These are phyloP conservation scores for Zygoascus ofunaensis DNA, from an alignment of 805 yeast species.

Conservation along the genomic window DNA sequence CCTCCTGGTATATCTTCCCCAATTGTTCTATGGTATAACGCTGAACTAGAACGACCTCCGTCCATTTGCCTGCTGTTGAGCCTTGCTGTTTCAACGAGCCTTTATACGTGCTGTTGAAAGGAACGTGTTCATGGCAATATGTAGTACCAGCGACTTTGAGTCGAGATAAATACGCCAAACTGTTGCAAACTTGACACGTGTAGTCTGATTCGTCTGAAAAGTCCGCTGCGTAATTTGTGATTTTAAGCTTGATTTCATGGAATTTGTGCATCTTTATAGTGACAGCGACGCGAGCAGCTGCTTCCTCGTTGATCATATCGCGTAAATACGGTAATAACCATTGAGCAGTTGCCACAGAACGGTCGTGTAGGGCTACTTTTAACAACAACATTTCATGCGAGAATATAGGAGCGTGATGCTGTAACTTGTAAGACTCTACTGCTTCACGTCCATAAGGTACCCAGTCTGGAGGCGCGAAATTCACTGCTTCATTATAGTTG, in stretches of 20 bases:
- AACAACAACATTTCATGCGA: constrained; percentile 29
- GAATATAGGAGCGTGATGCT: constrained; percentile 27
- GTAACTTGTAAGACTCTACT: constrained; percentile 22
- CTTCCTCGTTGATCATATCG: constrained; percentile 10
- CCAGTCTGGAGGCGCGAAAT: constrained; percentile 35
- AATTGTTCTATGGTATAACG: constrained; percentile 7
- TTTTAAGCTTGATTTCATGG: constrained; percentile 35
- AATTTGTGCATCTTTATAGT: constrained; percentile 27
- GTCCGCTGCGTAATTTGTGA: constrained; percentile 30
- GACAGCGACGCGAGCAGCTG: constrained; percentile 1
- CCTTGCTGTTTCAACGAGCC: too few species aligned
- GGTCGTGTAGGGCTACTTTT: constrained; percentile 15
- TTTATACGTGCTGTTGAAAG: too few species aligned
- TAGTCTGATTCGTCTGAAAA: constrained; percentile 16
- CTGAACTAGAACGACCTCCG: constrained; percentile 4
- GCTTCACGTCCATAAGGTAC: constrained; percentile 26
- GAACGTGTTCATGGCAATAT: constrained; percentile 12
- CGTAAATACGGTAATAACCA: constrained; percentile 16
- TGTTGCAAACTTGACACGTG: constrained; percentile 19
- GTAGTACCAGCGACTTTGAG: constrained; percentile 7
- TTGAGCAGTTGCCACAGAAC: constrained; percentile 14
- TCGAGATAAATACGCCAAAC: constrained; percentile 19
- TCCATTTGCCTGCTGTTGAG: too few species aligned
- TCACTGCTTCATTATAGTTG: constrained; percentile 42
- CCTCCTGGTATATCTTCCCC: neutral